Conservation (phyloP, 139 green algal species). For the Pleodorina starrii region DNA sequence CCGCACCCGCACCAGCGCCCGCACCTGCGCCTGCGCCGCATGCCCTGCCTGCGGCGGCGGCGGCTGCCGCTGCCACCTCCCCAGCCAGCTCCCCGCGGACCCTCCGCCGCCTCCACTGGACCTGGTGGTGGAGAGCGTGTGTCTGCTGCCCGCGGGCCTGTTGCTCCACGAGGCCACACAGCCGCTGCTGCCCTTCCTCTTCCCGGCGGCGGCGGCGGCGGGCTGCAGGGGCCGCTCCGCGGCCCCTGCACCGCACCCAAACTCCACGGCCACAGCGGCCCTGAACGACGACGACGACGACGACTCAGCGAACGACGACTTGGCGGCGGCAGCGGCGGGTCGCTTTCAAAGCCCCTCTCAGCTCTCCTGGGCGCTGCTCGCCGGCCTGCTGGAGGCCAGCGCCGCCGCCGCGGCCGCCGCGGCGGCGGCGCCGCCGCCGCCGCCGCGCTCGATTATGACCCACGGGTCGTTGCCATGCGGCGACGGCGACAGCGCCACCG, state of each 20-base stretch:
- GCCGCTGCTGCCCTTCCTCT: conserved; percentile 5
- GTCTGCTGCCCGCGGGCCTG: not conserved
- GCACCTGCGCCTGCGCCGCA: not conserved
- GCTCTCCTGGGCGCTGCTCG: not conserved
- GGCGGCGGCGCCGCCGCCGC: not conserved
- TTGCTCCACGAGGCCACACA: not conserved
- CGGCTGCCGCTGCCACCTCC: not conserved
- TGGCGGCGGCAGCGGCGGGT: not conserved
- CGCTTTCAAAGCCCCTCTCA: not conserved
- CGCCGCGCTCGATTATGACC: not conserved
- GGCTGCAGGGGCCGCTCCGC: no score
- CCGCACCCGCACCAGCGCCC: no score
- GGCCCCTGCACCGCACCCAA: no score
- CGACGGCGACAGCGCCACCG: not conserved
- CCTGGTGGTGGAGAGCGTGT: conserved; percentile 14
- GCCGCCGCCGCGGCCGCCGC: not conserved
- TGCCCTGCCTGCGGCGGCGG: not conserved
- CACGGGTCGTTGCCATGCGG: not conserved
- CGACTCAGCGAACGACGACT: not conserved
- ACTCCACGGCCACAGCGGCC: not conserved
- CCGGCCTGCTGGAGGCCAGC: not conserved
- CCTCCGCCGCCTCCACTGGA: conserved; percentile 19
- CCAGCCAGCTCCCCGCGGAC: not conserved
- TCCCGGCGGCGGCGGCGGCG: not conserved
- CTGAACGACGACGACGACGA: not conserved